Evolutionary conservation across 148 eudicot species (phyloP).

Genomic region (Beta vulgaris): DNA sequence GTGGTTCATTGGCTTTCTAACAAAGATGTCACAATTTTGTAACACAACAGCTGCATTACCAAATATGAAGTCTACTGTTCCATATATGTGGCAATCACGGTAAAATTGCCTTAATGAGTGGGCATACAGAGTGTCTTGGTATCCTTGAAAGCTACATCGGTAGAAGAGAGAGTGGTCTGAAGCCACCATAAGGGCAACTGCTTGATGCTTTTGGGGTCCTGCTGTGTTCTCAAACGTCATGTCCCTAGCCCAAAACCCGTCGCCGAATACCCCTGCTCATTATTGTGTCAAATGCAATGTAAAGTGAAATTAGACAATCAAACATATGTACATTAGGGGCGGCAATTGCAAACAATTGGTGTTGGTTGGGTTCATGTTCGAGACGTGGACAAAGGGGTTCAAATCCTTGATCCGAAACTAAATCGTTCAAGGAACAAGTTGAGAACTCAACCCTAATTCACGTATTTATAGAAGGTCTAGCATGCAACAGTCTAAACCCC

Average conservation of each 20-base stretch:
- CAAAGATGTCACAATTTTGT: slow-evolving; percentile 66
- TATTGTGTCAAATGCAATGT: neutral
- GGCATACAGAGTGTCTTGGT: slow-evolving; percentile 61
- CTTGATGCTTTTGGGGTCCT: slow-evolving; percentile 65
- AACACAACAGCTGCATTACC: slow-evolving; percentile 58
- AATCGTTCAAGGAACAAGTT: too few relatives aligned
- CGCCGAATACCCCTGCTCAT: slow-evolving; percentile 51
- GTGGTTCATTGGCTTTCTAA: slow-evolving; percentile 46
- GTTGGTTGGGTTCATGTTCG: too few relatives aligned
- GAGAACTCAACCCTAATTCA: too few relatives aligned
- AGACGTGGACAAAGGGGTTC: too few relatives aligned
- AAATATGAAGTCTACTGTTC: slow-evolving; percentile 73
- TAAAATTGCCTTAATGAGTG: slow-evolving; percentile 67
- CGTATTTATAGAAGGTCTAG: too few relatives aligned
- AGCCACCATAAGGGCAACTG: slow-evolving; percentile 54
- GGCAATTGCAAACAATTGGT: too few relatives aligned
- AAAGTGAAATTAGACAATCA: neutral
- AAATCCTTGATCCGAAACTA: too few relatives aligned
- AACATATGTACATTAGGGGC: neutral
- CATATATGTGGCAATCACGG: slow-evolving; percentile 66
- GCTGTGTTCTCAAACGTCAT: slow-evolving; percentile 69
- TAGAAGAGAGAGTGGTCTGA: slow-evolving; percentile 63
- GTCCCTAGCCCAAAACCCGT: slow-evolving; percentile 73
- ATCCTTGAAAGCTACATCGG: slow-evolving; percentile 53
- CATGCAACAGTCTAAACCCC: too few relatives aligned